Evolutionary conservation across 73 alveolate genomes (phyloP).

Genomic region (Tetrahymena thermophila): DNA sequence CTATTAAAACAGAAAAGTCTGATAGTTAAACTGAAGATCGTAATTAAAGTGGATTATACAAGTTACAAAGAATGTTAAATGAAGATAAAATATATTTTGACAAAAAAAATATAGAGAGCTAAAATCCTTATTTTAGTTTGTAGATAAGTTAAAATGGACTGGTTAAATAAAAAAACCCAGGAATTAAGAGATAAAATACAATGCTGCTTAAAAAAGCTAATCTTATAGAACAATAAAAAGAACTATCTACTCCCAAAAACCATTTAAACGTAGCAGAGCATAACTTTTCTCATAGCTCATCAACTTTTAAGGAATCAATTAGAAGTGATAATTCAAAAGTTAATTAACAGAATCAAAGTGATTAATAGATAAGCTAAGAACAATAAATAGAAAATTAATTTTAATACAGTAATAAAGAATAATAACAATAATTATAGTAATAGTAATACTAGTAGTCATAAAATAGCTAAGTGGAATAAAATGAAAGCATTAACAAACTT

Average conservation of each 20-base stretch:
- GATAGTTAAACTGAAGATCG: neutral
- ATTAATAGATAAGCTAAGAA: neutral
- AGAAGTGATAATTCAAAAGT: neutral
- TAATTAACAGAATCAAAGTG: no score
- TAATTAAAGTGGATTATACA: neutral
- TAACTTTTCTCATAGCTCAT: neutral
- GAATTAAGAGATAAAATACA: neutral
- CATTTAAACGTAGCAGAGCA: neutral
- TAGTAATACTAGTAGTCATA: neutral
- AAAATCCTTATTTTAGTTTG: neutral
- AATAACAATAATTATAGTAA: no score
- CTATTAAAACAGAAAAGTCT: neutral
- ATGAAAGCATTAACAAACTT: neutral
- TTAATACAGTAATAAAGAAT: no score
- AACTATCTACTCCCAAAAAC: neutral
- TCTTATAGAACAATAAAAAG: neutral
- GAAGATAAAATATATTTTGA: neutral
- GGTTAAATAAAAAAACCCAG: neutral
- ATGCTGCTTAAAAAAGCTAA: neutral
- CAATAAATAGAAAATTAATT: no score
- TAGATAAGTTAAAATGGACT: neutral
- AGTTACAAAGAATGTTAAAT: neutral
- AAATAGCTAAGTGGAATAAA: neutral
- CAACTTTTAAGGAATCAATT: neutral
- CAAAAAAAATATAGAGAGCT: neutral